Evolutionary conservation across 2,329 filamentous ascomycete species (phyloP), one percentile per base, ranked within the genome.

Genomic region (Phyllosticta citriasiana): DNA sequence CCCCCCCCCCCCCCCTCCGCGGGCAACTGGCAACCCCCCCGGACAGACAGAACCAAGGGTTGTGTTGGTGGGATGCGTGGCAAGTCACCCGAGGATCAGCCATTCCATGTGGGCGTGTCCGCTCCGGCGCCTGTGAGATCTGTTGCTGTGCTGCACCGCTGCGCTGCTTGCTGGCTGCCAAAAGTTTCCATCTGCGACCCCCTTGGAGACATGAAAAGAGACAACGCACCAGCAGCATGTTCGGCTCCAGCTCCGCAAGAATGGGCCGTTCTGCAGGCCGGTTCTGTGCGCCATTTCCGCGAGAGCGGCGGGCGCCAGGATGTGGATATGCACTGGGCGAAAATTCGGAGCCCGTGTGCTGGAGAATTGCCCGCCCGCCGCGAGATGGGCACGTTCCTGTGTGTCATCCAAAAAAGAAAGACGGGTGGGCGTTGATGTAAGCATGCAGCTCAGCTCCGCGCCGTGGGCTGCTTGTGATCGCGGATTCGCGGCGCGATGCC

Each of bases 401-500:
- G 12, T n/a, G 24, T n/a, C 56, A 47, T 52, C 57, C 30, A 58
- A 58, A 53, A 58, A 53, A 30, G 47, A 58, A 58, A n/a, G 25
- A 22, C 57, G 50, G 47, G 57, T 58, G 57, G 57, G 57, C 57
- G 40, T 27, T 59, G 57, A 59, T 53, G 57, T 59, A 53, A 59
- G 57, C 57, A 19, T 54, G 57, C 57, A 54, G 51, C 57, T 57
- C 51, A 50, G 35, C 56, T 57, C 56, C 56, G 57, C 53, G 57
- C 47, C 24, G 57, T 52, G 57, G 57, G 47, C 57, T 52, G 57
- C 47, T 50, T 52, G 57, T 53, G 57, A 58, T 58, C 25, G 57
- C 57, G 50, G 57, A 53, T 53, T 53, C 14, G n/a, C 40, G 40
- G 35, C 25, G 57, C 40, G 47, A 53, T 50, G 47, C 47, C 57